Conservation (phyloP, 2,329 filamentous ascomycete species). For the Paramyrothecium roridum region DNA sequence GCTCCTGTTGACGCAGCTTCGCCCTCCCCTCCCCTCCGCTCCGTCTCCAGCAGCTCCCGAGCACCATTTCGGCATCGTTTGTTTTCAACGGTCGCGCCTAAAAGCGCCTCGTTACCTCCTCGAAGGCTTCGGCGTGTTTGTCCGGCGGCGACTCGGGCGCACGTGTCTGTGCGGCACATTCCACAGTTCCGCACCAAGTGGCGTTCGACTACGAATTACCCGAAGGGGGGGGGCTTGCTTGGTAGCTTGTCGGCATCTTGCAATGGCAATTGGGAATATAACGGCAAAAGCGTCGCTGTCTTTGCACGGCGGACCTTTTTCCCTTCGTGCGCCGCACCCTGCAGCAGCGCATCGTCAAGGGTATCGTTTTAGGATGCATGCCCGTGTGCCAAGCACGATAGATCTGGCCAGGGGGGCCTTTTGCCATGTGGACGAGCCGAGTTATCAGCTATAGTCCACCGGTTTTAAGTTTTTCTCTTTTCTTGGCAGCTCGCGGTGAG, state of each 20-base stretch:
- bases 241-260: not conserved
- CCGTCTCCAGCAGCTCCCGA: too few species aligned
- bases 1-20: too few species aligned
- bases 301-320: not conserved
- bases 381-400: not conserved
- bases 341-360: not conserved
- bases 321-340: not conserved
- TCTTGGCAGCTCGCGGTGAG: not conserved
- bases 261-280: not conserved
- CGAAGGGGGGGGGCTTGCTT: not conserved
- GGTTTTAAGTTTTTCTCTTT: not conserved
- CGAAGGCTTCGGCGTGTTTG: too few species aligned
- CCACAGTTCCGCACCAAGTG: not conserved
- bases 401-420: not conserved
- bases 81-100: too few species aligned
- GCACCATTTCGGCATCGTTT: too few species aligned
- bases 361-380: not conserved
- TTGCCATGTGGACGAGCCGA: not conserved
- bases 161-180: not conserved
- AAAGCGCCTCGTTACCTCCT: too few species aligned
- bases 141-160: too few species aligned
- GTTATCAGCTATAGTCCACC: not conserved
- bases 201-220: not conserved
- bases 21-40: too few species aligned
- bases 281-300: too few species aligned